phyloP scores from a whole-genome alignment of 352 stramenopile genomes.

The Globisporangium perplexum region DNA sequence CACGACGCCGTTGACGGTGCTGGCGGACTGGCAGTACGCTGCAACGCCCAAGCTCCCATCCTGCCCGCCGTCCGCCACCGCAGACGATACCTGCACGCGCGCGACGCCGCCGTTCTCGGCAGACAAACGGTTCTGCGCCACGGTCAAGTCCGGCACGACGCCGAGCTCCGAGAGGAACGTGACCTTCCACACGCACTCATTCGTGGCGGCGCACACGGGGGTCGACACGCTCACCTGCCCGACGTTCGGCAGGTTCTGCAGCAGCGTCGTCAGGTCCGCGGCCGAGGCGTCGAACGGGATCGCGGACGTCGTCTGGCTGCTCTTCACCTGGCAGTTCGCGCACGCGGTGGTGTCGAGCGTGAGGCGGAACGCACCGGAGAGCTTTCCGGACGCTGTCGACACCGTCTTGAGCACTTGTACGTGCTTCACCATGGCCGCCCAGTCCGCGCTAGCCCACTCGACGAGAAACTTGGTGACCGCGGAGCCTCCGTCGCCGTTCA shows the following conservation, averaged over 20 bases:
- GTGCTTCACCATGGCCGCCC: constrained; percentile 44
- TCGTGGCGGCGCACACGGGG: constrained; percentile 27
- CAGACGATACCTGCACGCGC: constrained; percentile 28
- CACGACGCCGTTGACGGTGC: constrained; percentile 12
- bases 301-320: constrained; percentile 45
- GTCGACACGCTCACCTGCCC: constrained; percentile 81
- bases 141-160: constrained; percentile 37
- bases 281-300: constrained; percentile 67
- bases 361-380: constrained; percentile 74
- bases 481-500: constrained; percentile 83
- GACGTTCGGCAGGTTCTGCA: constrained; percentile 94
- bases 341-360: constrained; percentile 83
- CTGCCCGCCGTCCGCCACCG: constrained; percentile 15
- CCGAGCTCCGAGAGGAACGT: constrained; percentile 73
- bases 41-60: constrained; percentile 30
- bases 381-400: constrained; percentile 21
- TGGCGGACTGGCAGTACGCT: constrained; percentile 42
- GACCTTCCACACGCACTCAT: constrained; percentile 75
- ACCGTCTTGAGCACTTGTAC: constrained; percentile 63
- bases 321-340: constrained; percentile 69
- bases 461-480: constrained; percentile 88
- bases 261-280: constrained; percentile 57
- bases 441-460: constrained; percentile 90
- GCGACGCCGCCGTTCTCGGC: constrained; percentile 33
- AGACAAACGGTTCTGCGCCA: constrained; percentile 39